phyloP scores from a whole-genome alignment of 2,329 filamentous ascomycete species.

The Ascochyta pisi region DNA sequence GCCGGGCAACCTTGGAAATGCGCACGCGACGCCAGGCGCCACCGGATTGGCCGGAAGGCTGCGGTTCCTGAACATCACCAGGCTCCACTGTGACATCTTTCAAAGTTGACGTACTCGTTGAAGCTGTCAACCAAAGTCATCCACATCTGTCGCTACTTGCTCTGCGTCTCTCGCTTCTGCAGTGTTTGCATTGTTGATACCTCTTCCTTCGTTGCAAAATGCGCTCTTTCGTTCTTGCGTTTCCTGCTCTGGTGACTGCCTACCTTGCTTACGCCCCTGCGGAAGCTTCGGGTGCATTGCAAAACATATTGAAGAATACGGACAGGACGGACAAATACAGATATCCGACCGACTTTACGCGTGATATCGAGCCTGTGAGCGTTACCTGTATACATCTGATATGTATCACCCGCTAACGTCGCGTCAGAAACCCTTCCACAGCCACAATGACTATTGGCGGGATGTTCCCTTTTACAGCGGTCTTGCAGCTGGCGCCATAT shows the following conservation, averaged over 20 bases:
- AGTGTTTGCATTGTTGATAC: not conserved
- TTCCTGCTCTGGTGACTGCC: slow-evolving; percentile 22
- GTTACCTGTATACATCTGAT: not conserved
- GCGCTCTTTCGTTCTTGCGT: slow-evolving; percentile 27
- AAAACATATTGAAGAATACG: slow-evolving; percentile 64
- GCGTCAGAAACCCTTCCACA: slow-evolving; percentile 59
- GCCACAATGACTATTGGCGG: slow-evolving; percentile 67
- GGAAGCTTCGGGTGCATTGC: slow-evolving; percentile 56
- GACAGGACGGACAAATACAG: slow-evolving; percentile 60
- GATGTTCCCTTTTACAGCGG: slow-evolving; percentile 59
- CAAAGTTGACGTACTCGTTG: slow-evolving; percentile 20
- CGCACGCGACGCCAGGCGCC: slow-evolving; percentile 9
- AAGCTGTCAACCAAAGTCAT: slow-evolving; percentile 10
- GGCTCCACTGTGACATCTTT: slow-evolving; percentile 32
- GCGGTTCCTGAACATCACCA: slow-evolving; percentile 21
- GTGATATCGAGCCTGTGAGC: slow-evolving; percentile 63
- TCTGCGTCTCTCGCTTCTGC: slow-evolving; percentile 1
- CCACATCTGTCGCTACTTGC: slow-evolving; percentile 2
- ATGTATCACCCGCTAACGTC: slow-evolving; percentile 6
- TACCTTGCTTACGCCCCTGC: slow-evolving; percentile 41
- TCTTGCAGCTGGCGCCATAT: slow-evolving; percentile 63
- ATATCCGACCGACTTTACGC: slow-evolving; percentile 68
- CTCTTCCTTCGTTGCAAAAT: slow-evolving; percentile 16
- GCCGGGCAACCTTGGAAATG: not conserved
- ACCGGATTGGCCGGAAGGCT: slow-evolving; percentile 28